Percentiles rank a stretch among this genome's conserved stretches.
These are phyloP conservation scores for Toxicodendron radicans DNA, from an alignment of 345 rosid genomes.

Conservation along the genomic window DNA sequence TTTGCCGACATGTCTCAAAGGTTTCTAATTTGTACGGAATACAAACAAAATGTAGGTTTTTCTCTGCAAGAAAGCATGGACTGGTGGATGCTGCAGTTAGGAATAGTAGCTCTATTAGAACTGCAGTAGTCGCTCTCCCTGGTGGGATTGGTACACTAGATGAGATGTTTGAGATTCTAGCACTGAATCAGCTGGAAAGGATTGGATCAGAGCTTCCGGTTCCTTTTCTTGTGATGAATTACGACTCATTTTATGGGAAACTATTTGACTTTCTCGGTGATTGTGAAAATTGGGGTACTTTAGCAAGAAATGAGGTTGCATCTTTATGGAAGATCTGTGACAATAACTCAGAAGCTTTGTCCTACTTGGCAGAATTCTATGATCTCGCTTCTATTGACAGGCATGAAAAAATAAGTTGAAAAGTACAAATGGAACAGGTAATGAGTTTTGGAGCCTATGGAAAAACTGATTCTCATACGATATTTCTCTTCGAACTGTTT, in stretches of 20 bases:
- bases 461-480: background rate
- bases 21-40: background rate
- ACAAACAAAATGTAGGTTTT: conserved; percentile 53
- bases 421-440: conserved; percentile 16
- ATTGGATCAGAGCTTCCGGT: conserved; percentile 75
- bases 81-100: conserved; percentile 79
- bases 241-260: conserved; percentile 71
- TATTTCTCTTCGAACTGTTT: background rate
- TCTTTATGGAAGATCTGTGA: too few relatives aligned
- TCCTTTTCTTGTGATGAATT: conserved; percentile 88
- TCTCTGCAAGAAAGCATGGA: conserved; percentile 96
- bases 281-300: conserved; percentile 44
- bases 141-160: conserved; percentile 94
- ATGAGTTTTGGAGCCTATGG: background rate
- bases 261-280: conserved; percentile 71
- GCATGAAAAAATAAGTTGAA: conserved; percentile 24
- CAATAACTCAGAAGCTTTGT: conserved; percentile 4
- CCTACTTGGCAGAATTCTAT: too few relatives aligned
- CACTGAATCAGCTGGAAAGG: conserved; percentile 78
- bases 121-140: conserved; percentile 81
- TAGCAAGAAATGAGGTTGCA: too few relatives aligned
- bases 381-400: background rate
- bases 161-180: conserved; percentile 81
- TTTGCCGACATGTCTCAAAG: background rate
- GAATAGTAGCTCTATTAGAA: conserved; percentile 50